Evolutionary conservation across 345 rosid genomes (phyloP).

Genomic region (Arabidopsis suecica): DNA sequence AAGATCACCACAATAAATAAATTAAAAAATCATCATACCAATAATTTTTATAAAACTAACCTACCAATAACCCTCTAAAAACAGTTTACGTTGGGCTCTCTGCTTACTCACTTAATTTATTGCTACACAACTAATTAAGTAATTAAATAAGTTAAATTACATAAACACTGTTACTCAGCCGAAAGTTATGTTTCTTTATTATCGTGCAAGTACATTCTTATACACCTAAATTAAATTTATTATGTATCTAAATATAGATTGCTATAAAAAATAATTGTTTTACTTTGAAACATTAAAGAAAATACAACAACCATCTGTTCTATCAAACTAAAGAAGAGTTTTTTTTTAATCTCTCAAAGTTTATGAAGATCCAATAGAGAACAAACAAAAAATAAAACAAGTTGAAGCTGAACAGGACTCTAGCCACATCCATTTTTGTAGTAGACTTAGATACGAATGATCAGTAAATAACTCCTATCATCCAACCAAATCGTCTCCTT

Average conservation of each 20-base stretch:
- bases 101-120: no score
- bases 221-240: not conserved
- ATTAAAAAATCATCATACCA: no score
- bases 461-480: conserved; percentile 31
- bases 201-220: not conserved
- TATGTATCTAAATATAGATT: not conserved
- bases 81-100: no score
- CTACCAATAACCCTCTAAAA: no score
- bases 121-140: no score
- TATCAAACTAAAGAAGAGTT: not conserved
- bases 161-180: no score
- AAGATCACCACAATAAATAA: no score
- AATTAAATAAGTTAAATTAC: no score
- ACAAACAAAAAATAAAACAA: conserved; percentile 32
- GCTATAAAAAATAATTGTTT: not conserved
- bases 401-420: conserved; percentile 32
- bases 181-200: not conserved
- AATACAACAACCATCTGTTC: not conserved
- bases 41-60: no score
- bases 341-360: conserved; percentile 17
- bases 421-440: conserved; percentile 23
- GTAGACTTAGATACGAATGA: conserved; percentile 33
- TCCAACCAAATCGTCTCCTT: conserved; percentile 35
- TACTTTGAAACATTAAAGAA: not conserved
- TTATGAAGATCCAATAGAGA: conserved; percentile 21